A percentile compares a stretch with the other conserved stretches of the same genome.
These are phyloP conservation scores for Hippophae rhamnoides DNA, from an alignment of 306 rosid species.

Conservation along the genomic window DNA sequence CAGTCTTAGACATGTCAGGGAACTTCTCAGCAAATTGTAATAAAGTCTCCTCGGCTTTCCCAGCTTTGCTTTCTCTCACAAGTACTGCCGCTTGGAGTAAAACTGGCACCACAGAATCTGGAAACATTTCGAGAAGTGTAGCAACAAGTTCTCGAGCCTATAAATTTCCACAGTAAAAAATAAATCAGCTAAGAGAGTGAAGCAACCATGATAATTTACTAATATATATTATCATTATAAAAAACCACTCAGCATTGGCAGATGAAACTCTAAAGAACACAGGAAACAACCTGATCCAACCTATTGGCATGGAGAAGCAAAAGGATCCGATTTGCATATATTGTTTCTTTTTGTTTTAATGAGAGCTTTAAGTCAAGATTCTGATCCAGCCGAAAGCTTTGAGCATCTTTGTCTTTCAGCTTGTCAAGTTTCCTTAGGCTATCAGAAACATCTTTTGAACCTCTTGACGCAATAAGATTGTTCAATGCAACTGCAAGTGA, in stretches of 20 bases:
- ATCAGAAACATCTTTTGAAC: conserved; percentile 92
- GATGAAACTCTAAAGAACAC: background rate
- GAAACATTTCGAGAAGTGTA: conserved; percentile 64
- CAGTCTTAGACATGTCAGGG: conserved; percentile 64
- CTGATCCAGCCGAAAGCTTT: conserved; percentile 52
- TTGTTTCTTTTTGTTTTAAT: conserved; percentile 56
- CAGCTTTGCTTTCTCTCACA: conserved; percentile 93
- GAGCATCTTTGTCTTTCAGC: conserved; percentile 71
- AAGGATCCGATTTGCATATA: conserved; percentile 75
- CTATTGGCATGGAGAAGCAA: conserved; percentile 85
- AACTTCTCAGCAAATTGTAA: conserved; percentile 63
- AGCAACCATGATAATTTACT: background rate
- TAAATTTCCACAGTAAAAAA: conserved; percentile 10
- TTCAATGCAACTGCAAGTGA: conserved; percentile 89
- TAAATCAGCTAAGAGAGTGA: conserved; percentile 21
- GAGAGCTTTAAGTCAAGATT: conserved; percentile 75
- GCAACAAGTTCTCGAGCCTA: conserved; percentile 91
- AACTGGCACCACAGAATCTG: conserved; percentile 53
- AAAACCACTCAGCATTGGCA: conserved; percentile 2
- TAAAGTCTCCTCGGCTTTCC: conserved; percentile 80
- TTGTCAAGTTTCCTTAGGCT: conserved; percentile 84
- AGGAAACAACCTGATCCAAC: conserved; percentile 68
- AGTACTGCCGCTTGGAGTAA: conserved; percentile 77
- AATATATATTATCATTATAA: background rate
- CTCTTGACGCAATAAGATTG: conserved; percentile 69